Base-by-base conservation (phyloP, 2,329 filamentous ascomycete species). In the Clonostachys byssicola region DNA sequence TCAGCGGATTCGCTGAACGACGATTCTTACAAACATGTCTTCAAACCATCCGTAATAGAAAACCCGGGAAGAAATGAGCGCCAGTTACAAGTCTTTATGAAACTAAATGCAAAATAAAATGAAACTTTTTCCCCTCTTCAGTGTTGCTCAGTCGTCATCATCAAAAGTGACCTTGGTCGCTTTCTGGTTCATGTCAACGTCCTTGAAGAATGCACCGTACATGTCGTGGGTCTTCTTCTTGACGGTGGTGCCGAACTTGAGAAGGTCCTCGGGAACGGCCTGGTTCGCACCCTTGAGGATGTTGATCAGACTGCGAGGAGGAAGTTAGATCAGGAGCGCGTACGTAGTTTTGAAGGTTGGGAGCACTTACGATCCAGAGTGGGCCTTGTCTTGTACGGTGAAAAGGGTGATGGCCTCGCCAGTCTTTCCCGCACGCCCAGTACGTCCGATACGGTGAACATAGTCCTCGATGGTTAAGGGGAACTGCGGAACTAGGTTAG, bases 211-310 rank as follows among this genome's bases (percentile, higher is more conserved):
- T 34, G 91, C 90, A 48, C 94, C 94, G 63, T 97, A 99, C 43
- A 89, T 88, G 60, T 91, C 88, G 71, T 99, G 94, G 43, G 85
- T 81, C 90, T 97, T 97, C 83, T 95, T 96, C 83, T 97, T 99
- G 45, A 99, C 94, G 1, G 92, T 97, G 18, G 91, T 95, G 59
- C 94, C 94, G 57, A 96, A 99, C 71, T 95, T 96, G 65, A 97
- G 76, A 36, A 99, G 74, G 23, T 89, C 88, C 40, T 96, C 90
- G 3, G 94, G 94, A 1, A 99, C 89, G 12, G 84, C 78, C 68
- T 99, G 94, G 54, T 90, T 89, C 20, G 94, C 92, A n/a, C 85
- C 89, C 70, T 88, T 95, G 52, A 99, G 81, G 47, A 99, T 91
- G 65, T 97, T 97, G 73, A 97, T 88, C 57, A 99, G 74, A 10